Percentiles rank a stretch among this genome's conserved stretches.
phyloP scores from a whole-genome alignment of 495 filamentous ascomycete genomes.

The Neurospora sp. region DNA sequence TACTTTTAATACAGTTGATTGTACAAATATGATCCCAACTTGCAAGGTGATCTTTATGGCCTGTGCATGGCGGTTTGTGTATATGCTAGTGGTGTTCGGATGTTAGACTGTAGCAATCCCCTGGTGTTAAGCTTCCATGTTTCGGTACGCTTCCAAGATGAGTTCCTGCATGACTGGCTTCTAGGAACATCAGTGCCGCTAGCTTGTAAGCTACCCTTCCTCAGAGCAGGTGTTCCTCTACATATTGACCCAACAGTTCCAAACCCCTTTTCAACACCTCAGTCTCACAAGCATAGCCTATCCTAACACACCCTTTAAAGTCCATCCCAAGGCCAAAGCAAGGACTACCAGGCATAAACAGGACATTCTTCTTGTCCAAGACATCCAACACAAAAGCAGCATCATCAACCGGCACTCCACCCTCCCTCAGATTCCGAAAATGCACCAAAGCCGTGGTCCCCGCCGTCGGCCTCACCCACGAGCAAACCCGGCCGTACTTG shows the following conservation, averaged over 20 bases:
- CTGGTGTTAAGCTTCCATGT: neutral
- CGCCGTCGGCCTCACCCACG: constrained; percentile 67
- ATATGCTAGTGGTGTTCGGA: neutral
- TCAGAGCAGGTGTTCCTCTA: constrained; percentile 28
- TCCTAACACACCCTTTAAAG: constrained; percentile 68
- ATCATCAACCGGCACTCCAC: constrained; percentile 61
- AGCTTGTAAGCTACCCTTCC: neutral
- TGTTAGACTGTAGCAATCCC: neutral
- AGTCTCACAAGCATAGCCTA: constrained; percentile 71
- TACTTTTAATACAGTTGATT: neutral
- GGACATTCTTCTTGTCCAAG: constrained; percentile 60
- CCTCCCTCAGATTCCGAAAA: constrained; percentile 38
- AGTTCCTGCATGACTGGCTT: neutral
- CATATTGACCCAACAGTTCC: constrained; percentile 49
- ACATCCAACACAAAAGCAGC: constrained; percentile 61
- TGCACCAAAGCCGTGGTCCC: constrained; percentile 77
- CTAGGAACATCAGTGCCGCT: neutral
- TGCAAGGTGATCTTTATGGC: neutral
- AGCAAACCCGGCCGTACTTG: constrained; percentile 49
- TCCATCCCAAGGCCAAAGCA: constrained; percentile 66
- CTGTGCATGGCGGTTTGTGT: neutral
- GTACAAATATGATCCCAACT: neutral
- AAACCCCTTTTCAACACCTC: constrained; percentile 59
- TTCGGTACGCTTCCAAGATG: neutral
- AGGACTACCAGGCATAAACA: constrained; percentile 64